Evolutionary conservation across 2,329 filamentous ascomycete species (phyloP), one percentile per base, ranked within the genome.

Genomic region (Fusarium equiseti): DNA sequence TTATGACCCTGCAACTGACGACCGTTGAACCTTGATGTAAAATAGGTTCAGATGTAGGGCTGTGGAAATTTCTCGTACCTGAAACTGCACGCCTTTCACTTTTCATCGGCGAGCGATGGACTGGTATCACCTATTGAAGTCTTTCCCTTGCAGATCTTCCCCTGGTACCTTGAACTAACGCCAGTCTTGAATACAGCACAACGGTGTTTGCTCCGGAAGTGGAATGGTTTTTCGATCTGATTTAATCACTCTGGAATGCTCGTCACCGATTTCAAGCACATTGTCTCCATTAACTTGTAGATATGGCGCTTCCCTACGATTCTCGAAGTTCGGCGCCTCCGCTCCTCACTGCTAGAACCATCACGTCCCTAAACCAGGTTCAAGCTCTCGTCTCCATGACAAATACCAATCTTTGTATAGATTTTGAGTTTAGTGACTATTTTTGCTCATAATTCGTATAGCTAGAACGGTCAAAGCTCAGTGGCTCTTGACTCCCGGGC

Each of bases 321-420:
- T 43, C 59, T 54, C 43, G 24, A 66, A 69, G 56, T 46, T 70
- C 66, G 67, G 67, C 66, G 67, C 69, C 68, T 72, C 68, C 64
- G 65, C 38, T 48, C 40, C 54, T 27, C 42, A 54, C 38, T 15
- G 22, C 29, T 27, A 43, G 50, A 16, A 52, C 24, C 31, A 53
- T 43, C 55, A 18, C 38, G 29, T 45, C 51, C 56, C 26, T 15
- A 56, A 46, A 45, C 53, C 29, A 27, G 48, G 45, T 43, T 35
- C 24, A 42, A 57, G 49, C 42, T 15, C 16, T 11, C 31, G 22
- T 32, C 32, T 13, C 6, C 46, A 59, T 70, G 53, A 66, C 68
- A 71, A 66, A 72, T 71, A 29, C 24, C 26, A 20, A 29, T 18
- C 24, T 27, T 49, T 20, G 16, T 31, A 51, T 20, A 24, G 6